Evolutionary conservation across 2,329 filamentous ascomycete genomes (phyloP).

Genomic region (Stachybotrys elegans): DNA sequence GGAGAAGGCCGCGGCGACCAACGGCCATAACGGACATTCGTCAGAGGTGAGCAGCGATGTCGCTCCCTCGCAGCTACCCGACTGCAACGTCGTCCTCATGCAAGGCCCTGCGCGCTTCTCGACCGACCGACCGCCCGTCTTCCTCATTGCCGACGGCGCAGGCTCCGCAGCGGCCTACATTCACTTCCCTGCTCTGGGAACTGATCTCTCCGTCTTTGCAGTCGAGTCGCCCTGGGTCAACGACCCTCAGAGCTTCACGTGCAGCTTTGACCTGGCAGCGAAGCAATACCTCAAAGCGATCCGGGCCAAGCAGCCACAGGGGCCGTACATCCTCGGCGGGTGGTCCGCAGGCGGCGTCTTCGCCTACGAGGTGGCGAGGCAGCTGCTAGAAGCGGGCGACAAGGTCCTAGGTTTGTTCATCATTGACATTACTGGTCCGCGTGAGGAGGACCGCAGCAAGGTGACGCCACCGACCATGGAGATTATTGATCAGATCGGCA

Average conservation of each 20-base stretch:
- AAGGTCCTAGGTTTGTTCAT: constrained; percentile 5
- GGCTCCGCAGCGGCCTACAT: not conserved
- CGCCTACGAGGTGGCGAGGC: constrained; percentile 55
- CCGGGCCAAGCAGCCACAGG: constrained; percentile 52
- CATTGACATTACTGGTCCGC: constrained; percentile 2
- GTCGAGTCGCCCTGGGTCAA: not conserved
- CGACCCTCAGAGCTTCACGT: not conserved
- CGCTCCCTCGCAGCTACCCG: not conserved
- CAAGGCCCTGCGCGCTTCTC: not conserved
- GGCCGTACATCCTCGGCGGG: constrained; percentile 63
- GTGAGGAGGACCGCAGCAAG: not conserved
- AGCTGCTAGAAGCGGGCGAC: constrained; percentile 3
- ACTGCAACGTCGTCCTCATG: not conserved
- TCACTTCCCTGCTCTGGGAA: not conserved
- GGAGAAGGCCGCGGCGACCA: not conserved
- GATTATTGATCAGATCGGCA: not conserved
- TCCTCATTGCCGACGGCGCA: not conserved
- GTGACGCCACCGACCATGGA: not conserved
- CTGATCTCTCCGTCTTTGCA: not conserved
- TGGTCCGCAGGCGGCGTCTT: constrained; percentile 74
- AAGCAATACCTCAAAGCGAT: constrained; percentile 5
- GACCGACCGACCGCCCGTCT: not conserved
- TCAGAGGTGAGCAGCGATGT: not conserved
- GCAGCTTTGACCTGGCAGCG: not conserved
- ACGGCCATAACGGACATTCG: not conserved